Base-by-base conservation (phyloP, 73 alveolate genomes). In the Halteria grandinella region DNA sequence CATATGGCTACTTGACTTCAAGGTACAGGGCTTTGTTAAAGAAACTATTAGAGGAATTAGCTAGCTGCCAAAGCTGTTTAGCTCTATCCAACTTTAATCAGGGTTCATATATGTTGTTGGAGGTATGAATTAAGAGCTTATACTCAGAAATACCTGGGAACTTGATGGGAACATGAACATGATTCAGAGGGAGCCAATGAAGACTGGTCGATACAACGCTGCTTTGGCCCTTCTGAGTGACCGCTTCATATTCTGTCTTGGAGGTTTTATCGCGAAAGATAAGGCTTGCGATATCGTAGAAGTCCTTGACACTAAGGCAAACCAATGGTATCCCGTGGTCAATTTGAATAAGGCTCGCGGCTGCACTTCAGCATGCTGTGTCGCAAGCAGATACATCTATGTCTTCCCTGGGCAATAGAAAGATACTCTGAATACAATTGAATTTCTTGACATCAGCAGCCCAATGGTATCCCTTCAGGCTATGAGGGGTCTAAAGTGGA, bases 141-240 rank as follows among this genome's bases (percentile, higher is more conserved):
- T 70, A 1, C 51, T 64, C 3, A 70, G 50, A 47, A 49, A 64
- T 36, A 44, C 70, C 58, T 70, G 69, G 72, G 72, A 70, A 58
- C 47, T 70, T 18, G 83, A 70, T 33, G 32, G 58, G 18, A 70
- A 70, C 47, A 8, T 70, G 55, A 49, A 32, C 51, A 33, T 48
- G 59, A 21, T n/a, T 32, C 72, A 70, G 33, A 45, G 33, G 36
- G 83, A 53, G 18, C 24, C 83, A 3, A 48, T 70, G 71, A 70
- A 70, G 45, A n/a, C 15, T 1, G 60, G 49, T 1, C 47, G 83
- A 32, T 70, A 10, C 41, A 70, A 28, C 59, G 11, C 51, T 6
- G 37, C 72, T 6, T 15, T 70, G 10, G 71, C 60, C 6, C 34
- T 70, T 18, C 25, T 70, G 41, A 41, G 27, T n/a, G 83, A 70